Base-by-base conservation (phyloP, 352 stramenopile genomes). In the Phytophthora tentaculata region DNA sequence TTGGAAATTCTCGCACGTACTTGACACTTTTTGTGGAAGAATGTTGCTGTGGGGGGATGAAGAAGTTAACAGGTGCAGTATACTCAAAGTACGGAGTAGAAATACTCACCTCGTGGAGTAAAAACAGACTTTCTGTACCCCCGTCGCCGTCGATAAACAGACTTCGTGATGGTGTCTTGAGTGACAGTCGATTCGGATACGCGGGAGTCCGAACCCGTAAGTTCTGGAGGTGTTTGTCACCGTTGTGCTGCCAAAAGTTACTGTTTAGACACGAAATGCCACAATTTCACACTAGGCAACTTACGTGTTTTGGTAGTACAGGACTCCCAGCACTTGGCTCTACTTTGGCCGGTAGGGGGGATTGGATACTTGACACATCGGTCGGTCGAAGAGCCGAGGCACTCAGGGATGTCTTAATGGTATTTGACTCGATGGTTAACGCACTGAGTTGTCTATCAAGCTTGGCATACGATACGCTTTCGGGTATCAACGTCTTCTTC, bases 1-100 rank as follows among this genome's bases (percentile, higher is more conserved):
- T 84, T 8, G 79, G 67, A 55, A 87, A 90, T 61, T 90, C 81
- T 2, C 76, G 77, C 24, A 81, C 44, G 45, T 88, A 88, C 19
- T 79, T 76, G 3, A 80, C 61, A 14, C 52, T 75, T n/a, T 26
- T 55, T 61, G 61, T 22, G 5, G 37, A 51, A 9, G 17, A n/a
- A 9, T 49, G 44, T 8, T 51, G 35, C 9, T 63, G 52, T 23
- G 45, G 26, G 43, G 6, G 17, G 48, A 53, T 22, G 28, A n/a
- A n/a, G n/a, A n/a, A n/a, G n/a, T n/a, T n/a, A n/a, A n/a, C n/a
- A n/a, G n/a, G n/a, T n/a, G n/a, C n/a, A n/a, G n/a, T n/a, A n/a
- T n/a, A n/a, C n/a, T n/a, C n/a, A n/a, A n/a, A n/a, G n/a, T n/a
- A n/a, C n/a, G n/a, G n/a, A 32, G 28, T 32, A 32, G 5, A 32